These are phyloP conservation scores for Lichtheimia hyalospora DNA, from an alignment of 371 early-diverging fungal species.

Conservation along the genomic window DNA sequence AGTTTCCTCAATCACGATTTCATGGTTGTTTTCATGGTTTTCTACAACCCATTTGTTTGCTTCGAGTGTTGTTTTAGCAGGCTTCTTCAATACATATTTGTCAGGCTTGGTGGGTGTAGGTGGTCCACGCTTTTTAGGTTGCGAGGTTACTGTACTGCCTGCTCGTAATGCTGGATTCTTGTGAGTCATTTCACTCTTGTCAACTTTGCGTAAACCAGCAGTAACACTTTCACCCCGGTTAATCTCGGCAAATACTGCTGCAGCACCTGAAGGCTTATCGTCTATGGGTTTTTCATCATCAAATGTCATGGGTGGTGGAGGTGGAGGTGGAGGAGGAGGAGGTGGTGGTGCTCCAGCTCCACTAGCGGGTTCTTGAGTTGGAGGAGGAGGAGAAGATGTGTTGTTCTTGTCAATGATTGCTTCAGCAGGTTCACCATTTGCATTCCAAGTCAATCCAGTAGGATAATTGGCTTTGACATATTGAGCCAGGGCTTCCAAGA, in stretches of 20 bases:
- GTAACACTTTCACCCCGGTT: conserved; percentile 84
- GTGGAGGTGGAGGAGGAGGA: conserved; percentile 67
- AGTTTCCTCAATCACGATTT: conserved; percentile 77
- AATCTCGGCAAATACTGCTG: conserved; percentile 84
- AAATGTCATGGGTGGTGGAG: conserved; percentile 62
- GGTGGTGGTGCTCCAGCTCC: conserved; percentile 61
- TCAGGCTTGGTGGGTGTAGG: conserved; percentile 66
- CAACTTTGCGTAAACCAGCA: conserved; percentile 88
- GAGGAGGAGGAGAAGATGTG: conserved; percentile 37
- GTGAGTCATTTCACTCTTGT: conserved; percentile 94
- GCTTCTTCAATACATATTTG: conserved; percentile 68
- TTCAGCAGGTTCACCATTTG: conserved; percentile 70
- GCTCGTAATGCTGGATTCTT: conserved; percentile 90
- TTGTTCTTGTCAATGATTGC: conserved; percentile 35
- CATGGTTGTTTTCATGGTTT: conserved; percentile 75
- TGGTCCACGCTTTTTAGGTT: conserved; percentile 57
- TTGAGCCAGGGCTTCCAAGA: conserved; percentile 72
- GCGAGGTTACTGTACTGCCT: conserved; percentile 49
- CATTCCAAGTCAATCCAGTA: conserved; percentile 93
- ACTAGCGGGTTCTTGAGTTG: conserved; percentile 49
- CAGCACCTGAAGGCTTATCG: conserved; percentile 38
- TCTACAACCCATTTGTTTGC: conserved; percentile 95
- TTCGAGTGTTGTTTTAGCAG: conserved; percentile 80
- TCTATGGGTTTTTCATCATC: conserved; percentile 23
- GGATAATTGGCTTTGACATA: conserved; percentile 91